These are phyloP conservation scores for Apiospora phragmitis DNA, from an alignment of 2,329 filamentous ascomycete species.

Conservation along the genomic window DNA sequence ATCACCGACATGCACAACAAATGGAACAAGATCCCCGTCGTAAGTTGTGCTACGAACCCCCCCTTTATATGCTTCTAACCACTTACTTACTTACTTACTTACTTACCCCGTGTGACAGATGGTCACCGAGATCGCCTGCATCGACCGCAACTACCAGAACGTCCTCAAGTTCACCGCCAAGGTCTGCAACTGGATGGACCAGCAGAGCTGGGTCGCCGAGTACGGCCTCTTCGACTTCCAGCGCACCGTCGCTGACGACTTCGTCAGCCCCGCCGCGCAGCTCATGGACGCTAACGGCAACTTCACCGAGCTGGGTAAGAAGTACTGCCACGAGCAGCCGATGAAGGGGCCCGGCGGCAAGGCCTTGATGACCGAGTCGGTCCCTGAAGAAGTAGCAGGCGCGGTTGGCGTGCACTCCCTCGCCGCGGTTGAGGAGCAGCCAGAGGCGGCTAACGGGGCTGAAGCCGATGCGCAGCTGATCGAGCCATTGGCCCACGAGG, in stretches of 20 bases:
- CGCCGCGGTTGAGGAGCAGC: too few species aligned
- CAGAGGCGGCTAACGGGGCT: not conserved
- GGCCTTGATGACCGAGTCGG: constrained; percentile 8
- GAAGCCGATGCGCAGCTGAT: not conserved
- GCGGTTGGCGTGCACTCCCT: not conserved
- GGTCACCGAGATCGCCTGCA: constrained; percentile 43
- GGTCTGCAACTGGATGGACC: constrained; percentile 44
- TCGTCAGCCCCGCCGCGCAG: constrained; percentile 46
- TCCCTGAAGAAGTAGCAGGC: not conserved
- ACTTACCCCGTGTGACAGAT: constrained; percentile 16
- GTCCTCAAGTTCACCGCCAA: constrained; percentile 40
- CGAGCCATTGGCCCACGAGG: not conserved
- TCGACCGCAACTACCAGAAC: constrained; percentile 35
- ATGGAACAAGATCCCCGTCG: constrained; percentile 23
- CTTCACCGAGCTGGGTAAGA: constrained; percentile 36
- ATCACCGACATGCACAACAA: constrained; percentile 9
- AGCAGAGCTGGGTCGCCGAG: constrained; percentile 40
- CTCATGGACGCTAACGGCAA: constrained; percentile 43
- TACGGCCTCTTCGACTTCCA: constrained; percentile 47
- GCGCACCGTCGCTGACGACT: constrained; percentile 40
- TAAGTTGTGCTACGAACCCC: constrained; percentile 15
- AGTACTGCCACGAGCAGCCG: constrained; percentile 26
- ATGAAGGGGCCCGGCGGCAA: constrained; percentile 22
- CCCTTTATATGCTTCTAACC: too few species aligned
- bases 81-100: not conserved